phyloP scores from a whole-genome alignment of 306 rosid species.

The Myrica gale region DNA sequence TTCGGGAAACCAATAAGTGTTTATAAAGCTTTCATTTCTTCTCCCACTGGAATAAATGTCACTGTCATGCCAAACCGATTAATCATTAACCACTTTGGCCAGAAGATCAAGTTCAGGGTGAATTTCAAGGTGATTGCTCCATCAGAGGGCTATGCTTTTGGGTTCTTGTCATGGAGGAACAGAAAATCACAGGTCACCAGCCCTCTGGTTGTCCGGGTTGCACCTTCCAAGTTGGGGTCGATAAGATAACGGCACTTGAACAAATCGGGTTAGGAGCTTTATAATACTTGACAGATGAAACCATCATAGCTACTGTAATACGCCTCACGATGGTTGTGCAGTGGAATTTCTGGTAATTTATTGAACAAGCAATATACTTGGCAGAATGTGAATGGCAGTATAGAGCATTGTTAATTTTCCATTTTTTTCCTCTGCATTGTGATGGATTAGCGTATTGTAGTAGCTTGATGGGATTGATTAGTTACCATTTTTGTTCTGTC shows the following conservation, averaged over 20 bases:
- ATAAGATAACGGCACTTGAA: constrained; percentile 39
- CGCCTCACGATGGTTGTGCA: neutral
- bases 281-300: neutral
- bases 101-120: constrained; percentile 58
- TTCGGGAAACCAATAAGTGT: constrained; percentile 57
- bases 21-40: constrained; percentile 46
- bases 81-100: constrained; percentile 46
- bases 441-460: neutral
- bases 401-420: neutral
- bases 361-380: neutral
- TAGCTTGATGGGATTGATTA: neutral
- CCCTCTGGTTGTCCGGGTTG: constrained; percentile 60
- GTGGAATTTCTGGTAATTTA: neutral
- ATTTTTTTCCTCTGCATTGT: neutral
- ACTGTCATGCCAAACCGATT: constrained; percentile 56
- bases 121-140: constrained; percentile 57
- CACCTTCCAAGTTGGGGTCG: constrained; percentile 43
- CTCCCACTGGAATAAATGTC: constrained; percentile 66
- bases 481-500: neutral
- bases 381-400: neutral
- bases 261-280: constrained; percentile 27
- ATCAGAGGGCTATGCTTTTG: constrained; percentile 61
- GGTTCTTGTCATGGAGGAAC: constrained; percentile 63
- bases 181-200: constrained; percentile 49
- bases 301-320: neutral